A percentile compares a stretch with the other conserved stretches of the same genome.
phyloP scores from a whole-genome alignment of 192 early-diverging fungal genomes.

The Gonapodya sp. region DNA sequence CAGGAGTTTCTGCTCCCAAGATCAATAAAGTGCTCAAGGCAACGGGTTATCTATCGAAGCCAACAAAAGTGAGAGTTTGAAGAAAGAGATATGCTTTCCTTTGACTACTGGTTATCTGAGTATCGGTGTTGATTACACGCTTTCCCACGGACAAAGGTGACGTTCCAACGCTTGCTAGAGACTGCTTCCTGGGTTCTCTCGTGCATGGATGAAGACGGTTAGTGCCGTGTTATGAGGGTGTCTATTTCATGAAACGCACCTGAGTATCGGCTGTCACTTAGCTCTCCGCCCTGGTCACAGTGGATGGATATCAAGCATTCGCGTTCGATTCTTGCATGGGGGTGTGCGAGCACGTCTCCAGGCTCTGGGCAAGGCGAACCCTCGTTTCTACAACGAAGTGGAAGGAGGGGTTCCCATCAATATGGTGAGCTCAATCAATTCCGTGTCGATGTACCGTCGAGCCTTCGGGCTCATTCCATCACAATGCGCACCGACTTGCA shows the following conservation, averaged over 20 bases:
- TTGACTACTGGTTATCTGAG: no score
- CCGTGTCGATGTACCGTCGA: neutral
- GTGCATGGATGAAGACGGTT: neutral
- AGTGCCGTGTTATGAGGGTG: neutral
- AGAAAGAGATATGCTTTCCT: no score
- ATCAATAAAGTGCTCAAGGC: neutral
- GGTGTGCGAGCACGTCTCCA: neutral
- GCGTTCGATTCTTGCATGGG: neutral
- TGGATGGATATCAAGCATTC: neutral
- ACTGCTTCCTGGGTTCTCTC: neutral
- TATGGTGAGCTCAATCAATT: neutral
- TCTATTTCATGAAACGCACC: neutral
- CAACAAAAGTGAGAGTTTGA: no score
- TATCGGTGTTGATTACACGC: no score
- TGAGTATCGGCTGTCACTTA: neutral
- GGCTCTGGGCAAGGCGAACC: neutral
- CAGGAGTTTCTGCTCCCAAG: constrained; percentile 2
- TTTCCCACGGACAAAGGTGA: no score
- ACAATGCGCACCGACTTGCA: neutral
- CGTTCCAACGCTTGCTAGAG: neutral
- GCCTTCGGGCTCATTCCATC: neutral
- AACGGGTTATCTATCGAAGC: constrained; percentile 6
- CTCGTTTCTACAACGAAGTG: neutral
- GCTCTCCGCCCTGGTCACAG: neutral
- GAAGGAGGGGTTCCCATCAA: neutral